Evolutionary conservation across 495 filamentous ascomycete genomes (phyloP), one percentile per base, ranked within the genome.

Genomic region (Aspergillus ostianus): DNA sequence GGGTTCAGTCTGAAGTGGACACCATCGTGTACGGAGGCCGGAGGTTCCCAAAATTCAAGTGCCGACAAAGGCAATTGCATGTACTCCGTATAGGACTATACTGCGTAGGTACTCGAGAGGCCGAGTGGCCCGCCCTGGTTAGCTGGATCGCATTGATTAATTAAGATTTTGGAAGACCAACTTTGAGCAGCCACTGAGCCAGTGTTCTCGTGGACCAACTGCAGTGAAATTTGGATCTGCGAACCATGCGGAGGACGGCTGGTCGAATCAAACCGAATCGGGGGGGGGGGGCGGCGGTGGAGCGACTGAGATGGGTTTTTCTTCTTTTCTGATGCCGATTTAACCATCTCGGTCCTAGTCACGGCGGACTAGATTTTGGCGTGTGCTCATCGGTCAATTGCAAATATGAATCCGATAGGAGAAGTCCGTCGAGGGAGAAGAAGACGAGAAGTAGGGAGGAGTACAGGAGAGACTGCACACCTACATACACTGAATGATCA

Each of bases 171-270:
- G 5, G 32, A 26, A 53, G 9, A 1, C 36, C 36, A 41, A 41
- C 36, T 15, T 41, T 41, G 36, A 12, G 13, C 36, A 41, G 36
- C 36, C 36, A 41, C 9, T 41, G 36, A 41, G 36, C 36, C 36
- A 41, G 36, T 41, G 36, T 15, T 41, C 36, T 41, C 36, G 36
- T 41, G 36, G 36, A 10, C 36, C 30, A 3, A 27, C 15, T 12
- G 20, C 32, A 23, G 27, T 62, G 58, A 67, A 65, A 69, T 67
- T 67, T 67, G 62, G 67, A 69, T 67, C 64, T 69, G 67, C 67
- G 64, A 69, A 69, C 64, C 41, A 56, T 64, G 64, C 55, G 64
- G 64, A 61, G 64, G 67, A 36, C 4, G 54, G 47, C 19, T 19
- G 53, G 53, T 46, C 48, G 48, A 51, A 63, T 60, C 32, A 48